These are phyloP conservation scores for Phycomyces nitens DNA, from an alignment of 192 early-diverging fungal species.

Conservation along the genomic window DNA sequence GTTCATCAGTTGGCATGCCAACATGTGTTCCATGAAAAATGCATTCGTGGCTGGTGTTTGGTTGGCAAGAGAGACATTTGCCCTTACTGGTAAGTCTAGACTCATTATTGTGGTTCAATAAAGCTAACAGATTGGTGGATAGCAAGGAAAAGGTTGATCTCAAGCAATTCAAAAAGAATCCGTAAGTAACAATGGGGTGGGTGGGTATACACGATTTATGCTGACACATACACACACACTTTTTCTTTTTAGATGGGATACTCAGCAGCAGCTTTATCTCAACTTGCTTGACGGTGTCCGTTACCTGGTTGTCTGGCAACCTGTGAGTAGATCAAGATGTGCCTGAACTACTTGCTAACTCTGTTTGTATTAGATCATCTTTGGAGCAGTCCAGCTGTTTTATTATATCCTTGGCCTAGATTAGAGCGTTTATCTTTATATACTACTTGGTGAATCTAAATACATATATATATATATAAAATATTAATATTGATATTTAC, in stretches of 20 bases:
- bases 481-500: too few relatives aligned
- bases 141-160: slow-evolving; percentile 64
- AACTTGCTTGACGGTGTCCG: slow-evolving; percentile 58
- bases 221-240: too few relatives aligned
- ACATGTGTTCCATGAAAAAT: slow-evolving; percentile 60
- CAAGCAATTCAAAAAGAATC: slow-evolving; percentile 58
- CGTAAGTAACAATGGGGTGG: too few relatives aligned
- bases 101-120: too few relatives aligned
- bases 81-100: slow-evolving; percentile 59
- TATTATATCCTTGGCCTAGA: slow-evolving; percentile 47
- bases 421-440: not conserved
- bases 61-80: slow-evolving; percentile 64
- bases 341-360: too few relatives aligned
- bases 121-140: too few relatives aligned
- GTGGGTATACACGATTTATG: too few relatives aligned
- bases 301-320: slow-evolving; percentile 55
- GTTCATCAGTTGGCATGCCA: slow-evolving; percentile 45
- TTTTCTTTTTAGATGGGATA: slow-evolving; percentile 65
- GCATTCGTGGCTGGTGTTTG: slow-evolving; percentile 63
- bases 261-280: slow-evolving; percentile 59
- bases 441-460: not conserved
- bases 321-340: too few relatives aligned
- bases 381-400: slow-evolving; percentile 38
- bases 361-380: slow-evolving; percentile 38
- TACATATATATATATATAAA: too few relatives aligned